These are phyloP conservation scores for Apostasia ramifera DNA, from an alignment of 106 monocot species.

Conservation along the genomic window DNA sequence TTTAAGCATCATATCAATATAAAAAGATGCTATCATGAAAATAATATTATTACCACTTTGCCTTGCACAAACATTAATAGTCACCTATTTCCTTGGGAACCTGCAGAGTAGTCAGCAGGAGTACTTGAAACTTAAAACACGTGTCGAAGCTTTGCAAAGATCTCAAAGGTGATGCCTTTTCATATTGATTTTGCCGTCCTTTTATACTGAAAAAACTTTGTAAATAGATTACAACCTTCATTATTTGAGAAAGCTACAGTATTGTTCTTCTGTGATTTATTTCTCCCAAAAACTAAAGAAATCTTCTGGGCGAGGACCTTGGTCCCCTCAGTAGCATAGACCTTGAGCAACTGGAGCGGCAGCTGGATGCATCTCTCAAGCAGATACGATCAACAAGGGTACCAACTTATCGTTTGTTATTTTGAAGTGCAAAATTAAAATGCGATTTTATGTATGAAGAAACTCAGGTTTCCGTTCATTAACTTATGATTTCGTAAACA, in stretches of 20 bases:
- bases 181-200: neutral
- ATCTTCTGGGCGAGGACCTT: constrained; percentile 26
- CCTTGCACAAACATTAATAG: too few relatives aligned
- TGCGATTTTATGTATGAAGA: too few relatives aligned
- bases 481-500: neutral
- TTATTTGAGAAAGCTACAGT: neutral
- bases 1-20: too few relatives aligned
- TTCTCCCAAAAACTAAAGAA: constrained; percentile 10
- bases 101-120: constrained; percentile 27
- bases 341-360: constrained; percentile 23
- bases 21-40: too few relatives aligned
- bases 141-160: constrained; percentile 23
- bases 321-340: constrained; percentile 20
- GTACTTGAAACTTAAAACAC: constrained; percentile 26
- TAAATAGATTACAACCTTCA: neutral
- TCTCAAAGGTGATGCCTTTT: constrained; percentile 21
- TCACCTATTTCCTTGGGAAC: neutral
- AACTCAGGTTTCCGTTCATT: too few relatives aligned
- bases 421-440: neutral
- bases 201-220: neutral
- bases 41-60: too few relatives aligned
- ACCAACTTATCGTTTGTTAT: neutral
- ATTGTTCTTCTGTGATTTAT: neutral
- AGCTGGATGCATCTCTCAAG: constrained; percentile 22
- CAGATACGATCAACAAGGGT: constrained; percentile 30